Percentiles rank a stretch among this genome's conserved stretches.
Conservation (phyloP, 257 asterid species). For the Salvia miltiorrhiza region DNA sequence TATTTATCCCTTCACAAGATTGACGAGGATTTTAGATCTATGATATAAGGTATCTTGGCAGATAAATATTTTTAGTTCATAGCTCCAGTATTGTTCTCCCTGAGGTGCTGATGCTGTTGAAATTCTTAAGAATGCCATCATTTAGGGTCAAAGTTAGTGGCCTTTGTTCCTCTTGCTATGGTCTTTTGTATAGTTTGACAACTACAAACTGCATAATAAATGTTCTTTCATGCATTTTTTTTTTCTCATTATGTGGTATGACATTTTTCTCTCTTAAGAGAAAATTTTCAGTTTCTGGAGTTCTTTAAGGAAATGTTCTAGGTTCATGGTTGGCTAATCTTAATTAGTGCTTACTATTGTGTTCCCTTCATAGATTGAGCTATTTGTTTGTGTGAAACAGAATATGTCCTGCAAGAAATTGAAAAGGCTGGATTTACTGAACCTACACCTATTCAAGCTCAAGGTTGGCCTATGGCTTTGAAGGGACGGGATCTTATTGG, state of each 20-base stretch:
- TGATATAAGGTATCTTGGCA: not conserved
- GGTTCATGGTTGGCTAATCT: not conserved
- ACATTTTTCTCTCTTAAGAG: not conserved
- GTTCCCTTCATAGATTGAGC: not conserved
- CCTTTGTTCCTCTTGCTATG: not conserved
- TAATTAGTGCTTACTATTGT: not conserved
- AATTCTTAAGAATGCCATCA: not conserved
- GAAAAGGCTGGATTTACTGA: slow-evolving; percentile 92
- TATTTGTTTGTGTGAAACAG: slow-evolving; percentile 35
- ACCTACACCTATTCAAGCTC: slow-evolving; percentile 97
- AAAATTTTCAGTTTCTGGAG: not conserved
- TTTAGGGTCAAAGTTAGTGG: not conserved
- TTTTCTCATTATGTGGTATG: not conserved
- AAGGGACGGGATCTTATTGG: slow-evolving; percentile 98
- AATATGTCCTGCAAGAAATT: slow-evolving; percentile 90
- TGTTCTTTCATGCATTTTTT: not conserved
- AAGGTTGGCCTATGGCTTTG: slow-evolving; percentile 99
- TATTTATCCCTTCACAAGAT: not conserved
- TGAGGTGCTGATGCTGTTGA: too few relatives aligned
- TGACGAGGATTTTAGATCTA: not conserved
- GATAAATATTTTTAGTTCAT: not conserved
- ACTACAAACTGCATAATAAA: not conserved
- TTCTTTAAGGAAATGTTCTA: not conserved
- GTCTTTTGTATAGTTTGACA: not conserved
- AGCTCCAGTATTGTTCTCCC: not conserved